A percentile compares a stretch with the other conserved stretches of the same genome.
Conservation (phyloP, 257 asterid genomes). For the Capsicum baccatum region DNA sequence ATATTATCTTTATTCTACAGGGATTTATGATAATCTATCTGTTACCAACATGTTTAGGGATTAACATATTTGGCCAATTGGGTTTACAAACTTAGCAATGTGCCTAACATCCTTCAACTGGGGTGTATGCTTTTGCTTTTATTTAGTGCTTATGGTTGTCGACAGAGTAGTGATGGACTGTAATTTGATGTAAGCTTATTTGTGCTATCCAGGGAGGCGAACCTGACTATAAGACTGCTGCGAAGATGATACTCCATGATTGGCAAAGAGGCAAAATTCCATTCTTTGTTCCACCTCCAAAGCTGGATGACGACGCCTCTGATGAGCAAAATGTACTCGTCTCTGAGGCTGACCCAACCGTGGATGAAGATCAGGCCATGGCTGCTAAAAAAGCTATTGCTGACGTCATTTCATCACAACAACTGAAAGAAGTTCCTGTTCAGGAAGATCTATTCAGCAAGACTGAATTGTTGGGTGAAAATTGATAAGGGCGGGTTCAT, state of each 20-base stretch:
- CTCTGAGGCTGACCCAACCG: slow-evolving; percentile 36
- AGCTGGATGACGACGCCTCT: slow-evolving; percentile 47
- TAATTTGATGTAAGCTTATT: not conserved
- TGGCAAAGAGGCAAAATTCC: slow-evolving; percentile 97
- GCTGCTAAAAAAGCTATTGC: slow-evolving; percentile 73
- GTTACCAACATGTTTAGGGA: not conserved
- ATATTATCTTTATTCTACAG: not conserved
- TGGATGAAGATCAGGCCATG: slow-evolving; percentile 45
- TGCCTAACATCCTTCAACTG: not conserved
- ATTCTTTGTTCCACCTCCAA: slow-evolving; percentile 79
- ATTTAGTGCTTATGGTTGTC: not conserved
- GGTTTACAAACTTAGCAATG: slow-evolving; percentile 16
- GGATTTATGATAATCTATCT: not conserved
- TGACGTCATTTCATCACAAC: slow-evolving; percentile 67
- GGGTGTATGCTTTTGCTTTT: not conserved
- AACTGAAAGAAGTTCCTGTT: slow-evolving; percentile 68
- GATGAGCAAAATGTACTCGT: slow-evolving; percentile 44
- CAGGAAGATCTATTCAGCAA: slow-evolving; percentile 69
- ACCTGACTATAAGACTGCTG: slow-evolving; percentile 85
- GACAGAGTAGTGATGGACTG: not conserved
- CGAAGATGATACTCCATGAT: slow-evolving; percentile 91
- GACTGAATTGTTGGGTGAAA: slow-evolving; percentile 62
- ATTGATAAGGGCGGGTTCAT: not conserved
- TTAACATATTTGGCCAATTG: not conserved
- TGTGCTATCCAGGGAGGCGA: slow-evolving; percentile 78